phyloP scores from a whole-genome alignment of 768 basidiomycete genomes.

The Leccinum variicolor region DNA sequence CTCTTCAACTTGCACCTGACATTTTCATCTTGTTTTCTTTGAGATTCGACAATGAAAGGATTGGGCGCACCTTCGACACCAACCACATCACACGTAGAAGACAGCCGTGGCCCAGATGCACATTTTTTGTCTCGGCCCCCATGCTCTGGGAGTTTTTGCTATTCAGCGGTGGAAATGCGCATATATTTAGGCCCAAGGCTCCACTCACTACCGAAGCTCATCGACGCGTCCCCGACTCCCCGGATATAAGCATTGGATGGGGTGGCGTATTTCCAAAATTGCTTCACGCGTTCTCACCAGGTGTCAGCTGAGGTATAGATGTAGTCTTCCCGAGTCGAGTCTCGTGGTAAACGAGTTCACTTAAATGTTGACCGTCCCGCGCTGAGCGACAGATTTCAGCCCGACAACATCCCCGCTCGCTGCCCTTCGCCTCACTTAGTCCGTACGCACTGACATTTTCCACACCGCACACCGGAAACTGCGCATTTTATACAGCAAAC shows the following conservation, averaged over 20 bases:
- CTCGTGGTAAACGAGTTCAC: neutral
- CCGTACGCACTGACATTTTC: neutral
- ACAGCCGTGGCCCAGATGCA: too few species aligned
- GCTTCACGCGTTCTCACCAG: neutral
- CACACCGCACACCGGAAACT: neutral
- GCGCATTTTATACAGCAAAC: neutral
- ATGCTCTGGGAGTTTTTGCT: conserved; percentile 40
- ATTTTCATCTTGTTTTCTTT: too few species aligned
- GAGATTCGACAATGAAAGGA: too few species aligned
- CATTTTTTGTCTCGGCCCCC: too few species aligned
- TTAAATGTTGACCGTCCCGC: neutral
- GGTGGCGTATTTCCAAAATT: conserved; percentile 38
- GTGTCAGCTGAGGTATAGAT: neutral
- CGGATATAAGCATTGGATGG: conserved; percentile 61
- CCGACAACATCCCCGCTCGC: neutral
- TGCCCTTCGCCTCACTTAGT: neutral
- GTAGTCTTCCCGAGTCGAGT: neutral
- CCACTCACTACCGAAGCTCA: conserved; percentile 22
- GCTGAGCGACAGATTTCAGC: neutral
- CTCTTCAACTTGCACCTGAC: too few species aligned
- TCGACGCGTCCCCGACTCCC: conserved; percentile 36
- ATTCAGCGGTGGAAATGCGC: conserved; percentile 60
- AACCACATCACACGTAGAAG: too few species aligned
- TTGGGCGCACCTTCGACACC: too few species aligned
- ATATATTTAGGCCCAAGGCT: conserved; percentile 41